Evolutionary conservation across 352 stramenopile species (phyloP).

Genomic region (Aphanomyces astaci): DNA sequence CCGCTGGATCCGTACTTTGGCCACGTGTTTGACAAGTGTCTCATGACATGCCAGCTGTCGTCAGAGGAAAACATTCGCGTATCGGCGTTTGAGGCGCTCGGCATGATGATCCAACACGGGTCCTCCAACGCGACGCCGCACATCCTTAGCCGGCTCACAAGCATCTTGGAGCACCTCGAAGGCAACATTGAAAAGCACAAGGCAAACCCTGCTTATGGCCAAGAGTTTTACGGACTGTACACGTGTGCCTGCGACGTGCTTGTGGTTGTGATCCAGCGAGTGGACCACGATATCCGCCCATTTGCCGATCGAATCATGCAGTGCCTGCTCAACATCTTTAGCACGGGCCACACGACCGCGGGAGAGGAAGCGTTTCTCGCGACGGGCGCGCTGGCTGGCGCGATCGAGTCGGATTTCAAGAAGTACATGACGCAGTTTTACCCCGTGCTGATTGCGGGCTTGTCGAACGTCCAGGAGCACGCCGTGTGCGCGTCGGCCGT

Average conservation of each 20-base stretch:
- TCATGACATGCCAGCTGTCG: slow-evolving; percentile 83
- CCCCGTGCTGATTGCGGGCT: slow-evolving; percentile 85
- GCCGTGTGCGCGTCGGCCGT: slow-evolving; percentile 95
- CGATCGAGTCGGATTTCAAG: slow-evolving; percentile 87
- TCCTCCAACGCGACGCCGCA: slow-evolving; percentile 65
- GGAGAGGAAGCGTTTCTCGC: slow-evolving; percentile 96
- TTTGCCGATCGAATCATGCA: slow-evolving; percentile 93
- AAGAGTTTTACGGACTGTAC: slow-evolving; percentile 43
- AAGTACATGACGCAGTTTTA: slow-evolving; percentile 95
- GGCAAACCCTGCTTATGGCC: slow-evolving; percentile 43
- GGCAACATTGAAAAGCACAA: slow-evolving; percentile 66
- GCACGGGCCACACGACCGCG: slow-evolving; percentile 87
- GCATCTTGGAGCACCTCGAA: slow-evolving; percentile 73
- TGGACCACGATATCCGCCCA: slow-evolving; percentile 80
- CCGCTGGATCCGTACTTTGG: slow-evolving; percentile 91
- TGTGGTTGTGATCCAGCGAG: slow-evolving; percentile 90
- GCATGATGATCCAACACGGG: slow-evolving; percentile 87
- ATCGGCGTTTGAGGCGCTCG: slow-evolving; percentile 90
- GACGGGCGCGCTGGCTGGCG: slow-evolving; percentile 88
- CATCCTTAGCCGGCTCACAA: slow-evolving; percentile 70
- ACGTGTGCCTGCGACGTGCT: slow-evolving; percentile 87
- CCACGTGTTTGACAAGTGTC: slow-evolving; percentile 87
- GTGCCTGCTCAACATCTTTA: slow-evolving; percentile 92
- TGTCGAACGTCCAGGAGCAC: slow-evolving; percentile 94
- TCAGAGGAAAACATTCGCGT: slow-evolving; percentile 90